These are phyloP conservation scores for Suaeda aralocaspica DNA, from an alignment of 148 eudicot genomes.

Conservation along the genomic window DNA sequence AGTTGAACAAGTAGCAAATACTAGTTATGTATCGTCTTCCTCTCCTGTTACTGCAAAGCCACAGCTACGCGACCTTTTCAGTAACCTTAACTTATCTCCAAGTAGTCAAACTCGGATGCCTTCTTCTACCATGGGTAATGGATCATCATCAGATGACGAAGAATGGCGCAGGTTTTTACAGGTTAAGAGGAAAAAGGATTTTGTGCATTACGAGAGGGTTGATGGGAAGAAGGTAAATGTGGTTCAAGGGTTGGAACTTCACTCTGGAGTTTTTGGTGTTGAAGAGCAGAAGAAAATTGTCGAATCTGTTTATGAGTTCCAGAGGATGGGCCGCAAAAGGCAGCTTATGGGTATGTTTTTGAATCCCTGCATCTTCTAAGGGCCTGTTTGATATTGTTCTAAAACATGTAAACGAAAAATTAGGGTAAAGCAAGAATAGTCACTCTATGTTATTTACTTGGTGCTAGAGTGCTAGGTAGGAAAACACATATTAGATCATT, in stretches of 20 bases:
- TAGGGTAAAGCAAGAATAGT: neutral
- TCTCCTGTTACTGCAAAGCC: conserved; percentile 23
- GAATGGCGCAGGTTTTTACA: conserved; percentile 34
- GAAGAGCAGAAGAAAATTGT: conserved; percentile 59
- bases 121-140: conserved; percentile 19
- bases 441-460: neutral
- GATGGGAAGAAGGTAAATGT: conserved; percentile 41
- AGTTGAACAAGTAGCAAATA: neutral
- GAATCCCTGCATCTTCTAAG: neutral
- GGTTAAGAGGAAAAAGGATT: conserved; percentile 45
- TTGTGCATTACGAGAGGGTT: conserved; percentile 42
- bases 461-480: too few species aligned
- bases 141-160: conserved; percentile 17
- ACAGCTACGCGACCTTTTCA: conserved; percentile 17
- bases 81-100: conserved; percentile 3
- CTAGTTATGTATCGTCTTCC: neutral
- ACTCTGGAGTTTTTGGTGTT: conserved; percentile 40
- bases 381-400: neutral
- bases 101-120: conserved; percentile 12
- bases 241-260: conserved; percentile 61
- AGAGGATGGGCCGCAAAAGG: conserved; percentile 48
- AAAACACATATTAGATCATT: neutral
- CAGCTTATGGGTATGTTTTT: conserved; percentile 51
- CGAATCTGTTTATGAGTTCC: conserved; percentile 46
- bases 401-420: neutral